Evolutionary conservation across 2,329 filamentous ascomycete species (phyloP).

Genomic region (Chrysosporium keratinophilum): DNA sequence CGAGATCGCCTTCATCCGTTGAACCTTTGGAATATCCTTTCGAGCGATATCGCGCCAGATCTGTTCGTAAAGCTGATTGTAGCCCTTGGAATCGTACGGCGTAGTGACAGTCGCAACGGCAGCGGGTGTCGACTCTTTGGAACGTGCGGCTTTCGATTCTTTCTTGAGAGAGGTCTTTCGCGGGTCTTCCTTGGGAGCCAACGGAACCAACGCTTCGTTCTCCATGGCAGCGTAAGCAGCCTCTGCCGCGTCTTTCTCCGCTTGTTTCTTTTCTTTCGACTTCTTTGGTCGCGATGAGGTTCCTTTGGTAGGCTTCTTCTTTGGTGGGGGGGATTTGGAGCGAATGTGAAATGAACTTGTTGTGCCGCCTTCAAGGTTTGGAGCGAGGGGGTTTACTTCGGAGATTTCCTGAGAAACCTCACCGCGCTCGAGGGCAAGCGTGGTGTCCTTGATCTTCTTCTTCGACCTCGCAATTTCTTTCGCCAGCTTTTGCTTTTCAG

Average conservation of each 20-base stretch:
- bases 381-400: constrained; percentile 60
- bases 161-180: constrained; percentile 37
- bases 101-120: constrained; percentile 46
- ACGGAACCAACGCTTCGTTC: constrained; percentile 36
- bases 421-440: constrained; percentile 74
- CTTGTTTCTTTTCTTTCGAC: constrained; percentile 64
- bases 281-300: constrained; percentile 63
- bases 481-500: constrained; percentile 68
- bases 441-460: constrained; percentile 86
- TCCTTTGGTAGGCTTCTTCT: constrained; percentile 45
- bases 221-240: constrained; percentile 67
- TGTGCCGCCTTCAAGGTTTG: constrained; percentile 72
- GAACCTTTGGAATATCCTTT: constrained; percentile 88
- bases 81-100: constrained; percentile 77
- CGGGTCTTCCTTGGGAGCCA: constrained; percentile 50
- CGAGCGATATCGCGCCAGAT: constrained; percentile 92
- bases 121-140: constrained; percentile 36
- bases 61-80: constrained; percentile 93
- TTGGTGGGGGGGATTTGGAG: constrained; percentile 41
- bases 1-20: constrained; percentile 75
- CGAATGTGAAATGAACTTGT: constrained; percentile 74
- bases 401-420: constrained; percentile 62
- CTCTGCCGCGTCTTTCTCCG: constrained; percentile 65
- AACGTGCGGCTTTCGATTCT: constrained; percentile 31
- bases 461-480: constrained; percentile 81